Base-by-base conservation (phyloP, 768 basidiomycete genomes). In the Clitopilus hobsonii region DNA sequence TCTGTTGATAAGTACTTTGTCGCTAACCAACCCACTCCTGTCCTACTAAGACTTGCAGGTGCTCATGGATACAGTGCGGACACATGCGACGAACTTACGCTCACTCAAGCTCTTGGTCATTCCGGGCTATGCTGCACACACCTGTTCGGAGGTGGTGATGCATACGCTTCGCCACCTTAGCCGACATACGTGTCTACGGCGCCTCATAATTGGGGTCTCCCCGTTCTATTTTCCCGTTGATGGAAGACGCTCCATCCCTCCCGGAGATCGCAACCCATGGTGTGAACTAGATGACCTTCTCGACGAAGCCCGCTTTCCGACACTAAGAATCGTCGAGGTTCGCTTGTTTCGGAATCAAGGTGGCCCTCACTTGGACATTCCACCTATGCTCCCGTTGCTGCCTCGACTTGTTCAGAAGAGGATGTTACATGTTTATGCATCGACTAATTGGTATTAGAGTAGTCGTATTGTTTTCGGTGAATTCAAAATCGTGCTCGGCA, bases 391-490 rank as follows among this genome's bases (percentile, higher is more conserved):
- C 26, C 32, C 25, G 4, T 32, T 28, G 7, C 2, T 52, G 38
- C 51, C 55, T 56, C 25, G 51, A 52, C 55, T 52, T 47, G 50
- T 24, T 7, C 49, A 45, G 22, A 55, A 67, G 58, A 11, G 53
- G 28, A 18, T 59, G 54, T 4, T 41, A 2, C 27, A 24, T 26
- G 20, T 55, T 27, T 11, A 36, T 3, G n/a, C 32, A n/a, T n/a
- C n/a, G n/a, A n/a, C n/a, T n/a, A n/a, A n/a, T n/a, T n/a, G n/a
- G n/a, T n/a, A n/a, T n/a, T n/a, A n/a, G n/a, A n/a, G n/a, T n/a
- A n/a, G n/a, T n/a, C n/a, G n/a, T n/a, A n/a, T n/a, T n/a, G n/a
- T n/a, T n/a, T n/a, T n/a, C n/a, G n/a, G n/a, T n/a, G n/a, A n/a
- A n/a, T n/a, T n/a, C n/a, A n/a, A n/a, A n/a, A n/a, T n/a, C n/a